A percentile compares a stretch with the other conserved stretches of the same genome.
Evolutionary conservation across 1,139 yeast genomes (phyloP).

Genomic region (Scheffersomyces illinoinensis): DNA sequence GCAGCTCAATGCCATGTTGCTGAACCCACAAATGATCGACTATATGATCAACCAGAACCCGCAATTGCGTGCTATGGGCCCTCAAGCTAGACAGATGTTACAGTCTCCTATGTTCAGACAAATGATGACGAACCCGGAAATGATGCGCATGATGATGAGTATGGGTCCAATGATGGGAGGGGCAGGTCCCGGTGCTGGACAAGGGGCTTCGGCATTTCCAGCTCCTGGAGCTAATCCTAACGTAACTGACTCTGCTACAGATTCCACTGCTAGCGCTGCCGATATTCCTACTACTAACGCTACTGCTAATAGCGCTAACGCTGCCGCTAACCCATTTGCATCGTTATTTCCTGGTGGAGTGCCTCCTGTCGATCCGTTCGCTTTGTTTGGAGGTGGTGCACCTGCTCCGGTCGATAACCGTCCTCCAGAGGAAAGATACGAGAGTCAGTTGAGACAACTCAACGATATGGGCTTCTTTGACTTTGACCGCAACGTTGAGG

Average conservation of each 20-base stretch:
- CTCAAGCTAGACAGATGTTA: slow-evolving; percentile 82
- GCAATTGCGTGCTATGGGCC: slow-evolving; percentile 82
- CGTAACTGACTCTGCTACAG: slow-evolving; percentile 20
- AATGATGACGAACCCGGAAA: slow-evolving; percentile 83
- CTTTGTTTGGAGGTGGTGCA: slow-evolving; percentile 24
- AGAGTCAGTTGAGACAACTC: slow-evolving; percentile 84
- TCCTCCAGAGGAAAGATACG: slow-evolving; percentile 96
- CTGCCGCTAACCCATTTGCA: slow-evolving; percentile 41
- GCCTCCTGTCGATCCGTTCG: slow-evolving; percentile 16
- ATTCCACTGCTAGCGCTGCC: slow-evolving; percentile 13
- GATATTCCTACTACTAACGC: slow-evolving; percentile 15
- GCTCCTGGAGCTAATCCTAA: slow-evolving; percentile 55
- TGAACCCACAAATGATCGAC: slow-evolving; percentile 82
- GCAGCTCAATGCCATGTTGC: slow-evolving; percentile 74
- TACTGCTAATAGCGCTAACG: slow-evolving; percentile 9
- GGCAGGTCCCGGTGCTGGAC: slow-evolving; percentile 9
- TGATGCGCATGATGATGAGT: slow-evolving; percentile 80
- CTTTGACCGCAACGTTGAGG: slow-evolving; percentile 87
- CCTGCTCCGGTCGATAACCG: slow-evolving; percentile 65
- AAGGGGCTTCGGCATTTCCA: slow-evolving; percentile 42
- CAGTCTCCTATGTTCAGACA: slow-evolving; percentile 83
- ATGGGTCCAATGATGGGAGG: slow-evolving; percentile 44
- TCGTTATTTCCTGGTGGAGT: slow-evolving; percentile 39
- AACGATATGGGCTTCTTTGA: slow-evolving; percentile 97
- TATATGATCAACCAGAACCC: slow-evolving; percentile 82